Evolutionary conservation across 352 stramenopile genomes (phyloP).

Genomic region (Saprolegnia diclina): DNA sequence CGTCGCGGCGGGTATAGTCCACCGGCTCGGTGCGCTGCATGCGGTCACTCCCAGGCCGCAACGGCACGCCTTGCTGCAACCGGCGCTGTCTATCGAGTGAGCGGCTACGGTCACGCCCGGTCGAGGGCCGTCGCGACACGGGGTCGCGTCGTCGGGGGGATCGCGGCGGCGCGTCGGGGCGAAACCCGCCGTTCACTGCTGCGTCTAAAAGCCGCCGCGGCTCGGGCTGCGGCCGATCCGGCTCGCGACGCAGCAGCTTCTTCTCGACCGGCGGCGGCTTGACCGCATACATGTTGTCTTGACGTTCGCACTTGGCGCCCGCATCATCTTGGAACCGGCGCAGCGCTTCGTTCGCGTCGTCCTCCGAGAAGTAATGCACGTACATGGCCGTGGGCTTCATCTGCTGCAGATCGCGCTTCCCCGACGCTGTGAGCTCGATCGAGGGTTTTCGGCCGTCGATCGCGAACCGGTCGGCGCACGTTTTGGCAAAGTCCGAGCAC

Average conservation of each 20-base stretch:
- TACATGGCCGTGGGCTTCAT: background rate
- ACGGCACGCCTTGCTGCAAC: too few relatives aligned
- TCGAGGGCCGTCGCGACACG: too few relatives aligned
- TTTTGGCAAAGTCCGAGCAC: constrained; percentile 11
- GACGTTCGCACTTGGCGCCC: background rate
- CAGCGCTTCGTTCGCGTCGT: constrained; percentile 12
- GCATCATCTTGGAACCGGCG: background rate
- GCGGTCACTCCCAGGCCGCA: background rate
- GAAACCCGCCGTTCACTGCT: too few relatives aligned
- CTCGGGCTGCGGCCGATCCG: too few relatives aligned
- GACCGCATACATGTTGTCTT: background rate
- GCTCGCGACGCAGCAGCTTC: background rate
- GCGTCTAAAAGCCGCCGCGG: too few relatives aligned
- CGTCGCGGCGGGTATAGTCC: background rate
- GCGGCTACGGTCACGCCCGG: too few relatives aligned
- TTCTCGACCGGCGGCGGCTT: background rate
- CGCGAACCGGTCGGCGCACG: constrained; percentile 7
- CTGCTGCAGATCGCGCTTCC: constrained; percentile 14
- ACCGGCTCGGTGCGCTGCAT: background rate
- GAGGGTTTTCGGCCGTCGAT: constrained; percentile 3
- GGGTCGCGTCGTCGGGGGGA: too few relatives aligned
- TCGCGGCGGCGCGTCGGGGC: too few relatives aligned
- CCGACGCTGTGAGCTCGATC: background rate
- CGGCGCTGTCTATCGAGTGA: too few relatives aligned
- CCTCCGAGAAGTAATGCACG: constrained; percentile 18